A percentile compares a stretch with the other conserved stretches of the same genome.
Conservation (phyloP, 345 rosid species). For the Syzygium grande region DNA sequence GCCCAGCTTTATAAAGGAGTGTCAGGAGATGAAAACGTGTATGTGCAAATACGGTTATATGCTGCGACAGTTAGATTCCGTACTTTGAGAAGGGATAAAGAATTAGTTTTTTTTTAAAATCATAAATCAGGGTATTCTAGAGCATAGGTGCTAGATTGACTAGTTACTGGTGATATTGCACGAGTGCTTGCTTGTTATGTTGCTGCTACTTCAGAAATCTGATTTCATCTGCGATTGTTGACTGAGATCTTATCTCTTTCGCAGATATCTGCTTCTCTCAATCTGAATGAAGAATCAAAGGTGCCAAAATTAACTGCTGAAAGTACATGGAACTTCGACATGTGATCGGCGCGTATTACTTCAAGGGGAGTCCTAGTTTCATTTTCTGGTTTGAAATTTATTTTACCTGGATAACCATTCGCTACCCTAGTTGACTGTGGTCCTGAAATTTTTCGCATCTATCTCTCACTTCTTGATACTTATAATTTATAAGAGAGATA, state of each 20-base stretch:
- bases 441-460: background rate
- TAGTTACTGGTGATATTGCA: background rate
- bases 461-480: background rate
- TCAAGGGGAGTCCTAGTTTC: background rate
- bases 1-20: background rate
- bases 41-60: background rate
- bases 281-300: slow-evolving; percentile 55
- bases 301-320: slow-evolving; percentile 67
- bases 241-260: background rate
- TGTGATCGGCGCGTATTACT: slow-evolving; percentile 13
- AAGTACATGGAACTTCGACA: slow-evolving; percentile 68
- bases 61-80: background rate
- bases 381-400: background rate
- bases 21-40: background rate
- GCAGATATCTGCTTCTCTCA: slow-evolving; percentile 59
- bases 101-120: background rate
- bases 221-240: background rate
- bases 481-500: background rate
- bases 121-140: background rate
- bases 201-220: background rate
- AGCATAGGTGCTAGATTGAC: background rate
- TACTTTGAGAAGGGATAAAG: background rate
- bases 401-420: slow-evolving; percentile 3
- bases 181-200: background rate
- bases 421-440: background rate